Percentiles rank a stretch among this genome's conserved stretches.
Evolutionary conservation across 129 eudicot genomes (phyloP).

Genomic region (Dittrichia graveolens): DNA sequence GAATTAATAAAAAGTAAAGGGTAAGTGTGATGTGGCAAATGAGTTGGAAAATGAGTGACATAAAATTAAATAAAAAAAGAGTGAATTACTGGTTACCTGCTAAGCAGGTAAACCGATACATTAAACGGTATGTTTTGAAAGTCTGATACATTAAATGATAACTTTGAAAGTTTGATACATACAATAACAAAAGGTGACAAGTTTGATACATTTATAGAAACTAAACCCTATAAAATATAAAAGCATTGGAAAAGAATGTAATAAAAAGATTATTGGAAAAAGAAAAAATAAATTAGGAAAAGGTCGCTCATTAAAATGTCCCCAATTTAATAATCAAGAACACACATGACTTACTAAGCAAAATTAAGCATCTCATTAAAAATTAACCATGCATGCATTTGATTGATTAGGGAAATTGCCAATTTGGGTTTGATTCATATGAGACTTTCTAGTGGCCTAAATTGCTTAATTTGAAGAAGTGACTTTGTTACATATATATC

Average conservation of each 20-base stretch:
- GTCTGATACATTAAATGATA: no score
- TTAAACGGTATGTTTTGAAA: no score
- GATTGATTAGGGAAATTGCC: conserved; percentile 5
- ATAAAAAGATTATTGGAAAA: not conserved
- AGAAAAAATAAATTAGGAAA: conserved; percentile 8
- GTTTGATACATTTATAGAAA: no score
- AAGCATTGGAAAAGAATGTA: not conserved
- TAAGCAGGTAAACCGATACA: no score
- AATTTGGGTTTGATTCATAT: conserved; percentile 19
- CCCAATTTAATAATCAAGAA: conserved; percentile 8
- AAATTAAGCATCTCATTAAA: conserved; percentile 15
- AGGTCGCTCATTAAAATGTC: conserved; percentile 9
- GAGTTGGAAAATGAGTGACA: no score
- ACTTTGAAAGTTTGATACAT: no score
- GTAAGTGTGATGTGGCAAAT: no score
- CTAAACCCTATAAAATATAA: conserved; percentile 11
- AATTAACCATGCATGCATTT: no score
- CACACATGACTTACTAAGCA: conserved; percentile 27
- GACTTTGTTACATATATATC: conserved; percentile 23
- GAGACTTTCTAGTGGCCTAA: conserved; percentile 33
- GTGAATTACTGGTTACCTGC: no score
- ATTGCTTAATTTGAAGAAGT: conserved; percentile 19
- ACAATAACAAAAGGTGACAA: no score
- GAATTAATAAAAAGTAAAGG: no score
- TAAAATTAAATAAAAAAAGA: no score